A percentile compares a stretch with the other conserved stretches of the same genome.
phyloP scores from a whole-genome alignment of 2,329 filamentous ascomycete species.

The Arthroderma sp. region DNA sequence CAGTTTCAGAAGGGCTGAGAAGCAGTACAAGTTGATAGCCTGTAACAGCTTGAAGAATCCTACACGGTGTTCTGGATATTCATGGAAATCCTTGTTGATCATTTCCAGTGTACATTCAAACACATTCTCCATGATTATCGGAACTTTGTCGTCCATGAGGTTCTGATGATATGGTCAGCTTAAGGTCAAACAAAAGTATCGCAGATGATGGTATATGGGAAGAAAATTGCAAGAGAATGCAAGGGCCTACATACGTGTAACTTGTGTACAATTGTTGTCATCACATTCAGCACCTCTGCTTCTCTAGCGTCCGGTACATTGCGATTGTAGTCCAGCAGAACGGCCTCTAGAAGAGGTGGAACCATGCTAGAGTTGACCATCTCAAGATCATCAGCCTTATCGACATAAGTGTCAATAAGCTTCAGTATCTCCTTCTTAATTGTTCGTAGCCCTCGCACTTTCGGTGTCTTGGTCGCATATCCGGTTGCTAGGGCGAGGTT shows the following conservation, averaged over 20 bases:
- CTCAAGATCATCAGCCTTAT: slow-evolving; percentile 92
- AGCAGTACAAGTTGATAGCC: slow-evolving; percentile 94
- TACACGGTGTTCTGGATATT: slow-evolving; percentile 97
- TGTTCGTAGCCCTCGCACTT: slow-evolving; percentile 83
- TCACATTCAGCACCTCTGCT: slow-evolving; percentile 90
- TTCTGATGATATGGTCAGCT: slow-evolving; percentile 44
- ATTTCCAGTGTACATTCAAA: slow-evolving; percentile 98
- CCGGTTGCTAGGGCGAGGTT: slow-evolving; percentile 48
- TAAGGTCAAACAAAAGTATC: slow-evolving; percentile 4
- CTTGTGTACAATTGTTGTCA: slow-evolving; percentile 95
- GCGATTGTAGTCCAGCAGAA: slow-evolving; percentile 90
- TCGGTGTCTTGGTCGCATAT: slow-evolving; percentile 90
- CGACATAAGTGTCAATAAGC: slow-evolving; percentile 93
- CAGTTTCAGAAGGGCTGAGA: slow-evolving; percentile 84
- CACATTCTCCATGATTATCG: slow-evolving; percentile 94
- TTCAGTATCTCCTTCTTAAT: slow-evolving; percentile 99
- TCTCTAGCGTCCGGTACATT: slow-evolving; percentile 94
- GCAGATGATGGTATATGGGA: slow-evolving; percentile 28
- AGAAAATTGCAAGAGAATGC: slow-evolving; percentile 35
- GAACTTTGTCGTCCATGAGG: slow-evolving; percentile 97
- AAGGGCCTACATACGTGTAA: slow-evolving; percentile 69
- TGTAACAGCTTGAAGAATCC: slow-evolving; percentile 97
- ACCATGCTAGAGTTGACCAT: slow-evolving; percentile 91
- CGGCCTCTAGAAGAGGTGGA: slow-evolving; percentile 85
- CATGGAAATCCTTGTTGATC: slow-evolving; percentile 99